phyloP scores from a whole-genome alignment of 352 stramenopile species.

The Phytophthora parvispora region DNA sequence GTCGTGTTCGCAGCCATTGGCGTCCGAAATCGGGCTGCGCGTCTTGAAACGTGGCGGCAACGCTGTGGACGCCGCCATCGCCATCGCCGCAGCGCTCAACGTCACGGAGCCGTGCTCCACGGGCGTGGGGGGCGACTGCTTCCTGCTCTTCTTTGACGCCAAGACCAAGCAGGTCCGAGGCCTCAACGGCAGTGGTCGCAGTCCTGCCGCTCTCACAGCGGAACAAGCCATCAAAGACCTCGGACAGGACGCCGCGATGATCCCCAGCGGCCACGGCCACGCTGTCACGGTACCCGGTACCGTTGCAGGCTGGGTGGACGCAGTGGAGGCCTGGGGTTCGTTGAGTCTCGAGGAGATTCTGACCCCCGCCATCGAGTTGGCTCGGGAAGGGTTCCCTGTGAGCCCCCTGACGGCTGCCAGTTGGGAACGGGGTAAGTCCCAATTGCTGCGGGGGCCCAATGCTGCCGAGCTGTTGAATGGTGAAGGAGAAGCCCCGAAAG shows the following conservation, averaged over 20 bases:
- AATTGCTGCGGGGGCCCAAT: constrained; percentile 70
- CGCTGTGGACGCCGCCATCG: constrained; percentile 94
- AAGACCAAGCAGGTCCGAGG: constrained; percentile 82
- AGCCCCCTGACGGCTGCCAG: constrained; percentile 86
- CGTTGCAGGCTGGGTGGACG: constrained; percentile 94
- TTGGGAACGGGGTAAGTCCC: constrained; percentile 84
- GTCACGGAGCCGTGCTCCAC: constrained; percentile 85
- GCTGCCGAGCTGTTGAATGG: constrained; percentile 63
- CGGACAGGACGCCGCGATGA: constrained; percentile 33
- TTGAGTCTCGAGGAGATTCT: constrained; percentile 90
- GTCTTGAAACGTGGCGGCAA: constrained; percentile 94
- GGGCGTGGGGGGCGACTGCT: constrained; percentile 94
- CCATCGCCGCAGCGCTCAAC: constrained; percentile 62
- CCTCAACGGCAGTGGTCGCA: constrained; percentile 95
- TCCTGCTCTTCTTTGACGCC: constrained; percentile 96
- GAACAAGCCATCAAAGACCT: constrained; percentile 67
- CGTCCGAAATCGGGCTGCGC: constrained; percentile 93
- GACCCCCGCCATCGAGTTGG: constrained; percentile 90
- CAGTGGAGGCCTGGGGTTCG: constrained; percentile 87
- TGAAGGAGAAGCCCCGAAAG: constrained; percentile 56
- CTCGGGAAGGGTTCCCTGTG: constrained; percentile 95
- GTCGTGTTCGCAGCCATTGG: constrained; percentile 94
- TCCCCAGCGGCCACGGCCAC: constrained; percentile 72
- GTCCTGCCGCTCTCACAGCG: constrained; percentile 83
- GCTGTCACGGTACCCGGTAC: constrained; percentile 93